phyloP scores from a whole-genome alignment of 2,329 filamentous ascomycete genomes.

The Sclerotinia nivalis region DNA sequence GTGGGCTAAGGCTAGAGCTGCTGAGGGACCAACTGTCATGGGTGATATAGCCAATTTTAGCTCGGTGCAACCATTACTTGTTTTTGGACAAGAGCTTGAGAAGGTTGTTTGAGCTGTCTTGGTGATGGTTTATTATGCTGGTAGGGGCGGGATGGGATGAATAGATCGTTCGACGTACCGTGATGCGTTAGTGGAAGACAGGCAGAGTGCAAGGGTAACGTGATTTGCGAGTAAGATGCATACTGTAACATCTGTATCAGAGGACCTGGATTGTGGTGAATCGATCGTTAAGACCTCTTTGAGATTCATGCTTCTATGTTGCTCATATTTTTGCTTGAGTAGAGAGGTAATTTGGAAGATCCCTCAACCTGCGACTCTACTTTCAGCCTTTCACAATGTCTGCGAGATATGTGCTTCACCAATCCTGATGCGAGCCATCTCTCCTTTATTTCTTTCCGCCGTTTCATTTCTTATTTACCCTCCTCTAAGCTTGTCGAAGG shows the following conservation, averaged over 20 bases:
- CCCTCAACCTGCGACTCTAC: not conserved
- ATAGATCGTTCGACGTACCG: not conserved
- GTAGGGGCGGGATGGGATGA: not conserved
- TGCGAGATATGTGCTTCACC: not conserved
- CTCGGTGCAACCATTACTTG: constrained; percentile 3
- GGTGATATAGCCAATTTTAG: constrained; percentile 12
- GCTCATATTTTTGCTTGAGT: not conserved
- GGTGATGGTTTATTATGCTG: not conserved
- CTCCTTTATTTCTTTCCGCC: too few relatives aligned
- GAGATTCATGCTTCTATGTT: not conserved
- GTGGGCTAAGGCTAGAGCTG: not conserved
- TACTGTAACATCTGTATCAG: not conserved
- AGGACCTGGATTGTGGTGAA: not conserved
- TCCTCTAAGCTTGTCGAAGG: too few relatives aligned
- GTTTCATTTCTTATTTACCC: too few relatives aligned
- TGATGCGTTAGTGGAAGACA: not conserved
- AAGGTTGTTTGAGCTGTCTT: not conserved
- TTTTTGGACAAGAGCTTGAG: constrained; percentile 1
- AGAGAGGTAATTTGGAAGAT: not conserved
- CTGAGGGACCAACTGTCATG: not conserved
- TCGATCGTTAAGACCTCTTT: not conserved
- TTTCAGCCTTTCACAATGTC: not conserved
- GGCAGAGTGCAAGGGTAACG: not conserved
- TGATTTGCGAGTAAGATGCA: not conserved
- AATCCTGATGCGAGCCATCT: too few relatives aligned